A percentile compares a stretch with the other conserved stretches of the same genome.
Evolutionary conservation across 73 alveolate genomes (phyloP).

Genomic region (Paramecium tetraurelia): DNA sequence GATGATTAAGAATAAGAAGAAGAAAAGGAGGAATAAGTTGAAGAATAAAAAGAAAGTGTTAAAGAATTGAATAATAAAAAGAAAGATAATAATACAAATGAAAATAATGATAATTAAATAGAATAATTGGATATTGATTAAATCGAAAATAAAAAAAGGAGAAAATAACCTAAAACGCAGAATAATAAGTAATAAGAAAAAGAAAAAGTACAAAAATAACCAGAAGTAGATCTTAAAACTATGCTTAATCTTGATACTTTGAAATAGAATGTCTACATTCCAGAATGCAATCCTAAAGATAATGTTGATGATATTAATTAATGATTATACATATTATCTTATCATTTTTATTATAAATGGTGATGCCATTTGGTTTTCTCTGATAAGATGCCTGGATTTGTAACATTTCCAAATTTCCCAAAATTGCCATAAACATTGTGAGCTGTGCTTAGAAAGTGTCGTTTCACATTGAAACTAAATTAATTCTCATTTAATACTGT

Average conservation of each 20-base stretch:
- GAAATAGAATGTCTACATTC: background rate
- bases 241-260: background rate
- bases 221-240: background rate
- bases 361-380: conserved; percentile 65
- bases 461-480: conserved; percentile 50
- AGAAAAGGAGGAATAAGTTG: background rate
- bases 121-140: background rate
- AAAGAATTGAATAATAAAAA: background rate
- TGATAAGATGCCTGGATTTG: conserved; percentile 61
- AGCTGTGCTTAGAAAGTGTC: conserved; percentile 59
- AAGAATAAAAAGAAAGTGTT: background rate
- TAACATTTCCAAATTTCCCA: conserved; percentile 60
- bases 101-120: background rate
- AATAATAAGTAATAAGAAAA: background rate
- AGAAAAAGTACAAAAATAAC: background rate
- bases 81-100: background rate
- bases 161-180: background rate
- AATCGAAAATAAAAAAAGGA: background rate
- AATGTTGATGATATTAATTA: background rate
- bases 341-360: conserved; percentile 58
- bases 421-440: conserved; percentile 62
- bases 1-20: background rate
- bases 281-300: background rate
- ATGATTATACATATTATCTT: background rate
- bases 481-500: background rate